Base-by-base conservation (phyloP, 495 filamentous ascomycete genomes). In the Cercophora samala region DNA sequence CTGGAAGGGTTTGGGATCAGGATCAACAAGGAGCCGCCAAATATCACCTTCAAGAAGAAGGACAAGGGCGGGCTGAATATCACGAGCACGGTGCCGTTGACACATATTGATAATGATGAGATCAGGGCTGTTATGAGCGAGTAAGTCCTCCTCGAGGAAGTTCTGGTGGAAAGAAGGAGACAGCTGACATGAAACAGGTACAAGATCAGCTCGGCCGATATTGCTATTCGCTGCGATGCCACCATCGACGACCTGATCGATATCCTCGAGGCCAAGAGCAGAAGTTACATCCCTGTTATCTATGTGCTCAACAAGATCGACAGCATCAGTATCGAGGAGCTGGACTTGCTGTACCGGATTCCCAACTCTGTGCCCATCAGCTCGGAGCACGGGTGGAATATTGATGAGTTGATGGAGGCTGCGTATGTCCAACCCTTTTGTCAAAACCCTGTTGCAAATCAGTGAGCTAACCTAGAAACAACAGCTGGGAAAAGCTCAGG, bases 221-320 rank as follows among this genome's bases (percentile, higher is more conserved):
- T 99, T 71, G 91, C 95, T 54, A 98, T 99, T 75, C 89, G 95
- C 64, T 99, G 95, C 80, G 95, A 99, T 80, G 95, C 95, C 53
- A 86, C 86, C 15, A 81, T 87, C 64, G 85, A 87, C 79, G 95
- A 99, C 75, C 79, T 99, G 66, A 99, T 99, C 74, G 95, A 99
- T 80, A 82, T 99, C 24, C 85, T 99, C 62, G 95, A 99, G 74
- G 94, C 96, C 55, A 98, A 96, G 85, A 92, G 88, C 75, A 85
- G 95, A 78, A 90, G 89, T 77, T 99, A 99, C 77, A 98, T 99
- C 73, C 95, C 95, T 22, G 95, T 98, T 66, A 90, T 99, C 59
- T 99, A 99, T 82, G 94, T 96, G 4, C 84, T 99, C 76, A 99
- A 99, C 85, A 99, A 99, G 83, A 99, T 99, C 69, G 95, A 99